Base-by-base conservation (phyloP, 768 basidiomycete species). In the Naganishia kalamii region DNA sequence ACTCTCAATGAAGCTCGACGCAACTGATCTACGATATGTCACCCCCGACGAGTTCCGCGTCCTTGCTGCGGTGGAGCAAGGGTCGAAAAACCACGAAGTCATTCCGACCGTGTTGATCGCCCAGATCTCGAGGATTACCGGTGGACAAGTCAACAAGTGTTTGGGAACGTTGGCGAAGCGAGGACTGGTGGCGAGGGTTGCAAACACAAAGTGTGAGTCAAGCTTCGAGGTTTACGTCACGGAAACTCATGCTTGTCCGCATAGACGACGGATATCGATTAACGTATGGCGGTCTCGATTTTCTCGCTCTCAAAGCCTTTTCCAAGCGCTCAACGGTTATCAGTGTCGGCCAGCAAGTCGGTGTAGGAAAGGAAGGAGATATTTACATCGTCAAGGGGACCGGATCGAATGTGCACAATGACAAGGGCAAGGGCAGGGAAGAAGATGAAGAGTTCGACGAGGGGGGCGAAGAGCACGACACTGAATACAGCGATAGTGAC, bases 221-320 rank as follows among this genome's bases (percentile, higher is more conserved):
- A 4, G 1, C 12, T 1, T 29, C 15, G 32, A 27, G 4, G 29
- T n/a, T 27, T 50, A 30, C 48, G 48, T 50, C 17, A 27, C 21
- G 5, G 30, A 41, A 1, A 13, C 57, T 60, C 4, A 59, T 41
- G 25, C 27, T 40, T 50, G 23, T 4, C 12, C 33, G 15, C 7
- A 70, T 65, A 98, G 94, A 99, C 78, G 96, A 99, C 71, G 96
- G 96, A 17, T 98, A 94, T 77, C 85, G 96, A 46, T 76, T 99
- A 69, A 98, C 96, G 4, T 99, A 99, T 74, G 96, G 96, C 37
- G 96, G 96, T n/a, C 92, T 96, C 69, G 96, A 99, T 72, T 98
- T 86, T 76, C 83, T 99, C 27, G 91, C 96, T 25, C 89, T 98
- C 82, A 85, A 92, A 35, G 88, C 96, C 2, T 81, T 98, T 76